A percentile compares a stretch with the other conserved stretches of the same genome.
Conservation (phyloP, 1,284 basidiomycete genomes). For the Cutaneotrichosporon curvatum region DNA sequence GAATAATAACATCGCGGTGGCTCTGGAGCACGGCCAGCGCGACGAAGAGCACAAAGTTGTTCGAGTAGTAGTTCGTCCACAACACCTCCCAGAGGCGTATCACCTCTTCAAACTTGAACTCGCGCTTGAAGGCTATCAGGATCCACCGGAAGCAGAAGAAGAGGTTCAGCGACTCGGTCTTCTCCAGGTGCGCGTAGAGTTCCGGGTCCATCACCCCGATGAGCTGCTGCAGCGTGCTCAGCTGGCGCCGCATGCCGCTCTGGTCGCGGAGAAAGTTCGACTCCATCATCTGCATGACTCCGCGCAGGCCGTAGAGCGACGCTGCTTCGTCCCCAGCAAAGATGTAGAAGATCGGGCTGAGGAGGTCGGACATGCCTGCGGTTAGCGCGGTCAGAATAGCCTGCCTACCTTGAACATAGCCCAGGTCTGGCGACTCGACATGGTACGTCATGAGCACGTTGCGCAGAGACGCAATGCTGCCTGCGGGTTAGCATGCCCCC, state of each 20-base stretch:
- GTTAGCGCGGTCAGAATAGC: background rate
- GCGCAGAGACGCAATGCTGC: slow-evolving; percentile 41
- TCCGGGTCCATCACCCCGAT: slow-evolving; percentile 91
- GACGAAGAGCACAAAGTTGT: slow-evolving; percentile 84
- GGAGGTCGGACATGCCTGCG: slow-evolving; percentile 96
- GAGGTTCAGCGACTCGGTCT: slow-evolving; percentile 81
- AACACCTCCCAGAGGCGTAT: slow-evolving; percentile 85
- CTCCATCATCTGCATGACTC: slow-evolving; percentile 92
- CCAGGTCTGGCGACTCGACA: slow-evolving; percentile 78
- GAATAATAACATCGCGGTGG: slow-evolving; percentile 84
- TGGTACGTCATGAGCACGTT: slow-evolving; percentile 84
- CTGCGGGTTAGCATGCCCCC: slow-evolving; percentile 15
- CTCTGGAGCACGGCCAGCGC: slow-evolving; percentile 89
- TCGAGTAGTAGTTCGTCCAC: slow-evolving; percentile 89
- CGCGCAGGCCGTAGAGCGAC: slow-evolving; percentile 93
- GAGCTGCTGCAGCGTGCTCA: slow-evolving; percentile 80
- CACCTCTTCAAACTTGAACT: slow-evolving; percentile 85
- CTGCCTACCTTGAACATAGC: slow-evolving; percentile 44
- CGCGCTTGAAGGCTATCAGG: slow-evolving; percentile 82
- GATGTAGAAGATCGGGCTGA: slow-evolving; percentile 86
- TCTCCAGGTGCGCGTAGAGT: slow-evolving; percentile 79
- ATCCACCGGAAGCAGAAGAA: slow-evolving; percentile 95
- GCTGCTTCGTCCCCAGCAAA: slow-evolving; percentile 79
- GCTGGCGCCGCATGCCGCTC: slow-evolving; percentile 91
- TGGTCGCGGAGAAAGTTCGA: slow-evolving; percentile 94